Percentiles rank a stretch among this genome's conserved stretches.
Conservation (phyloP, 2,329 filamentous ascomycete species). For the Shiraia bambusicola region DNA sequence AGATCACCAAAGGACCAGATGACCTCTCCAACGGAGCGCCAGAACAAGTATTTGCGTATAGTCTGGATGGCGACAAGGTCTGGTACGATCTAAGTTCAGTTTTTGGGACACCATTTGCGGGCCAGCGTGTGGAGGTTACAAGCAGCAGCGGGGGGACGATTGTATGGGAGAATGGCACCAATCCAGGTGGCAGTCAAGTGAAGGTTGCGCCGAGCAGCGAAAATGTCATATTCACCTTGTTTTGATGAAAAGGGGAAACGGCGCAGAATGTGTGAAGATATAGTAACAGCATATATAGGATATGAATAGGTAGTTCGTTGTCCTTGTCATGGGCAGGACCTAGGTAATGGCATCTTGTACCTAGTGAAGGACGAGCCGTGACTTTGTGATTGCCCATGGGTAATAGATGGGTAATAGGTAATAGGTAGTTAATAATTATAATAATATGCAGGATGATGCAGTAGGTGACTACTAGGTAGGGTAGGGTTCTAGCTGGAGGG, state of each 20-base stretch:
- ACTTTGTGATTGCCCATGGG: no score
- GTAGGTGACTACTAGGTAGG: constrained; percentile 21
- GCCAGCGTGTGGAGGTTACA: constrained; percentile 22
- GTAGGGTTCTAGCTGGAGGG: constrained; percentile 13
- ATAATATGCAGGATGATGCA: constrained; percentile 17
- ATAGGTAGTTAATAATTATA: constrained; percentile 6
- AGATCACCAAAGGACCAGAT: constrained; percentile 24
- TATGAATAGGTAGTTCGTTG: not conserved
- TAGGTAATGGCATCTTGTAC: no score
- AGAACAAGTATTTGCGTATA: constrained; percentile 28
- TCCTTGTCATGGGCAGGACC: no score
- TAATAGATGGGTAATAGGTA: no score
- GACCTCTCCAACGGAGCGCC: constrained; percentile 24
- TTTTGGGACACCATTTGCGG: constrained; percentile 32
- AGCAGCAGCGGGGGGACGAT: constrained; percentile 22
- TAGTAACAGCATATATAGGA: no score
- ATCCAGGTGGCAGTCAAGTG: constrained; percentile 27
- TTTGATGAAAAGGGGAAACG: constrained; percentile 6
- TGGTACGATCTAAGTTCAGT: constrained; percentile 32
- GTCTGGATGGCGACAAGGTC: constrained; percentile 21
- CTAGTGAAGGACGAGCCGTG: no score
- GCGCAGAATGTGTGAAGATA: no score
- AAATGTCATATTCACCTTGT: constrained; percentile 28
- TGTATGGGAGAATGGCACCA: constrained; percentile 24
- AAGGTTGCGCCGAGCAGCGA: constrained; percentile 19